Percentiles rank a stretch among this genome's conserved stretches.
phyloP scores from a whole-genome alignment of 495 filamentous ascomycete genomes.

The Lasiosphaeria miniovina region DNA sequence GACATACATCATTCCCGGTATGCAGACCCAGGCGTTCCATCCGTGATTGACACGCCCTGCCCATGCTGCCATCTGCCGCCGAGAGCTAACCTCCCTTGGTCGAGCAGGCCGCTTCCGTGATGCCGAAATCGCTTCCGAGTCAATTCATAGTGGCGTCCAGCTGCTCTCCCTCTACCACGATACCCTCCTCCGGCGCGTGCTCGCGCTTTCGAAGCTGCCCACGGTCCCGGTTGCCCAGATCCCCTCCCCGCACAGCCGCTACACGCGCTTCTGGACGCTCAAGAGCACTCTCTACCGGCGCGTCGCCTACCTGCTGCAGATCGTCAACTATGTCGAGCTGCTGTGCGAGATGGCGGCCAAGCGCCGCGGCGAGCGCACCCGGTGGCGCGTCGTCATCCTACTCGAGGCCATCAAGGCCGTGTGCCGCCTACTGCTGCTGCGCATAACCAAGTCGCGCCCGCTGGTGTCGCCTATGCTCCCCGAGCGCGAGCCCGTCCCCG shows the following conservation, averaged over 20 bases:
- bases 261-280: constrained; percentile 84
- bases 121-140: constrained; percentile 91
- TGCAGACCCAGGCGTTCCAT: constrained; percentile 10
- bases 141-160: constrained; percentile 82
- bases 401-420: constrained; percentile 85
- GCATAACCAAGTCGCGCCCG: constrained; percentile 80
- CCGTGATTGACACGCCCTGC: neutral
- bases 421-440: constrained; percentile 77
- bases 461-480: constrained; percentile 79
- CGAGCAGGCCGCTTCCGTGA: constrained; percentile 80
- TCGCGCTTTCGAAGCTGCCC: constrained; percentile 45
- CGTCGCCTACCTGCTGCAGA: constrained; percentile 75
- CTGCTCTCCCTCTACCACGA: constrained; percentile 94
- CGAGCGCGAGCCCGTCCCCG: constrained; percentile 71
- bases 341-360: constrained; percentile 85
- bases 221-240: constrained; percentile 38
- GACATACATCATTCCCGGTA: constrained; percentile 93
- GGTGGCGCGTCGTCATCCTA: constrained; percentile 87
- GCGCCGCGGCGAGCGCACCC: constrained; percentile 71
- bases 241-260: constrained; percentile 77
- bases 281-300: constrained; percentile 72
- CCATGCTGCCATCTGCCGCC: neutral
- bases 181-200: constrained; percentile 70
- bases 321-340: constrained; percentile 89
- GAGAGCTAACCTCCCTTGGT: constrained; percentile 16